These are phyloP conservation scores for Blakeslea trispora DNA, from an alignment of 371 early-diverging fungal species.

Conservation along the genomic window DNA sequence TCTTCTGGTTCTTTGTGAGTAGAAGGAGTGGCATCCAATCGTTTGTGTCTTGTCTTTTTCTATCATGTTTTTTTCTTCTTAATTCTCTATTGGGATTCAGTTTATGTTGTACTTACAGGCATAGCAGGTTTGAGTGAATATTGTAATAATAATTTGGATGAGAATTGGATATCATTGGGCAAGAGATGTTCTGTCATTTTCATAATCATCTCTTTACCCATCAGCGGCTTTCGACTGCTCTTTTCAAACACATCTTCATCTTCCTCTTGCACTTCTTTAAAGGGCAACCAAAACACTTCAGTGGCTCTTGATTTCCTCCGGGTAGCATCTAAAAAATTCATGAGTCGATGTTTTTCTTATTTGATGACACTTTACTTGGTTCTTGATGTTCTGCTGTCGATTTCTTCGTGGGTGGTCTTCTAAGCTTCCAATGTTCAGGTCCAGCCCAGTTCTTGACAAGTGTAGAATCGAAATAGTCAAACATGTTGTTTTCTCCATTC, in stretches of 20 bases:
- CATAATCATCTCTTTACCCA: conserved; percentile 39
- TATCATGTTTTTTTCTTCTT: background rate
- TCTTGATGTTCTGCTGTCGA: background rate
- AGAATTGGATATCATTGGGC: conserved; percentile 89
- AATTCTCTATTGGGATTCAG: too few species aligned
- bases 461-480: conserved; percentile 88
- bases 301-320: conserved; percentile 23
- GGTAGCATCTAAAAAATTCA: too few species aligned
- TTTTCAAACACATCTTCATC: conserved; percentile 73
- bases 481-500: conserved; percentile 64
- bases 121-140: conserved; percentile 81
- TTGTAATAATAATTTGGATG: conserved; percentile 75
- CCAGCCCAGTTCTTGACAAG: conserved; percentile 91
- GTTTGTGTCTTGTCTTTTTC: background rate
- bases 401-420: conserved; percentile 34
- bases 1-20: background rate
- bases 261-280: conserved; percentile 51
- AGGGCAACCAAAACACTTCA: conserved; percentile 56
- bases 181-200: conserved; percentile 61
- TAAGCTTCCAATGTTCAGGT: conserved; percentile 91
- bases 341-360: too few species aligned
- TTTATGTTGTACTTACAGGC: conserved; percentile 54
- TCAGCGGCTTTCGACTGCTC: conserved; percentile 51
- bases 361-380: background rate
- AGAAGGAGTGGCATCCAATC: too few species aligned